Evolutionary conservation across 768 basidiomycete genomes (phyloP).

Genomic region (Dioszegia hungarica): DNA sequence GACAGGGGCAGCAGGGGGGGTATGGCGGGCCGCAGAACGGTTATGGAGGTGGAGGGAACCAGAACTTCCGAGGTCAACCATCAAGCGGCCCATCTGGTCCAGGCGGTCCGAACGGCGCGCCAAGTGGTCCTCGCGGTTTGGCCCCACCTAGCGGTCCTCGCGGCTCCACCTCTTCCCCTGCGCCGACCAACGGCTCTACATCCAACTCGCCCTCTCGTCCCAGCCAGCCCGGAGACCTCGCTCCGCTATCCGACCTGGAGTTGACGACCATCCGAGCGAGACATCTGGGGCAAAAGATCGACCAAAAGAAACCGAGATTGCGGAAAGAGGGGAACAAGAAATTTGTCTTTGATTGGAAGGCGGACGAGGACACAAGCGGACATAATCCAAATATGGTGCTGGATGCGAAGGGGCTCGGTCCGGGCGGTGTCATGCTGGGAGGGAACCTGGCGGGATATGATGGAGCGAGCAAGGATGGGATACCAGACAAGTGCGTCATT

Average conservation of each 20-base stretch:
- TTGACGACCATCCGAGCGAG: constrained; percentile 79
- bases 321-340: constrained; percentile 81
- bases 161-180: not conserved
- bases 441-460: constrained; percentile 47
- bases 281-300: constrained; percentile 64
- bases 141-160: constrained; percentile 2
- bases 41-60: constrained; percentile 44
- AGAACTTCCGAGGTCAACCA: not conserved
- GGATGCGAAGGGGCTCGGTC: constrained; percentile 25
- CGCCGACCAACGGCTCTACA: constrained; percentile 41
- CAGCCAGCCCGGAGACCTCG: constrained; percentile 23
- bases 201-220: constrained; percentile 29
- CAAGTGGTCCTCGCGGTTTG: not conserved
- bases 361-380: constrained; percentile 83
- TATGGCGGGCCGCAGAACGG: constrained; percentile 48
- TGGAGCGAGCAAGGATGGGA: constrained; percentile 24
- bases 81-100: not conserved
- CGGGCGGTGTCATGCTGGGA: constrained; percentile 41
- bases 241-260: constrained; percentile 60
- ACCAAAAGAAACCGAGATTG: constrained; percentile 27
- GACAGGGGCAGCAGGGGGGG: constrained; percentile 15
- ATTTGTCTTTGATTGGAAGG: constrained; percentile 99
- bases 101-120: not conserved
- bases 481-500: not conserved
- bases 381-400: constrained; percentile 33